A percentile compares a stretch with the other conserved stretches of the same genome.
Evolutionary conservation across 169 alveolate species (phyloP).

Genomic region (Pseudocohnilembus persalinus): DNA sequence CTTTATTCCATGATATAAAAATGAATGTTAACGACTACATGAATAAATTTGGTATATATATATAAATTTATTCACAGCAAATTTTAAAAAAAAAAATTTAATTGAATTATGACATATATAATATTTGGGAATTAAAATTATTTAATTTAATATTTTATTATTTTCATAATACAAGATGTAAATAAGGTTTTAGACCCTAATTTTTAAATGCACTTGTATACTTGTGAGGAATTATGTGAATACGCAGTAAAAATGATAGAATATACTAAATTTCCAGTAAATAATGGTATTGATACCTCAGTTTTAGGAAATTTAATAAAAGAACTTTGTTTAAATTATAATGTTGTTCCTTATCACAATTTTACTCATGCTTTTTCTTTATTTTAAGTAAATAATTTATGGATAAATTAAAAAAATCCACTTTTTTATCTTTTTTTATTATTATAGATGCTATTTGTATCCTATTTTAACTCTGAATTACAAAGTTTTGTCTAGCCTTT

Average conservation of each 20-base stretch:
- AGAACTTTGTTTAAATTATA: conserved; percentile 31
- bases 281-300: not conserved
- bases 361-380: conserved; percentile 46
- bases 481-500: conserved; percentile 21
- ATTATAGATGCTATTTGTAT: conserved; percentile 27
- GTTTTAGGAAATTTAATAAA: conserved; percentile 6
- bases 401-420: not conserved
- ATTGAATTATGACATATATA: too few relatives aligned
- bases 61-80: not conserved
- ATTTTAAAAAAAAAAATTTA: too few relatives aligned
- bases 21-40: conserved; percentile 17
- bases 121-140: too few relatives aligned
- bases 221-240: conserved; percentile 15
- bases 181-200: conserved; percentile 6
- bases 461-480: conserved; percentile 27
- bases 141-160: too few relatives aligned
- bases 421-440: not conserved
- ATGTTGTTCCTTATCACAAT: conserved; percentile 47
- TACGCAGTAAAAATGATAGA: conserved; percentile 4
- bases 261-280: not conserved
- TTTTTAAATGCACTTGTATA: conserved; percentile 22
- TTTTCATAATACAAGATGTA: too few relatives aligned
- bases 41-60: conserved; percentile 14
- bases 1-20: conserved; percentile 21
- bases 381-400: conserved; percentile 23